These are phyloP conservation scores for Lathyrus aphaca DNA, from an alignment of 306 rosid genomes.

Conservation along the genomic window DNA sequence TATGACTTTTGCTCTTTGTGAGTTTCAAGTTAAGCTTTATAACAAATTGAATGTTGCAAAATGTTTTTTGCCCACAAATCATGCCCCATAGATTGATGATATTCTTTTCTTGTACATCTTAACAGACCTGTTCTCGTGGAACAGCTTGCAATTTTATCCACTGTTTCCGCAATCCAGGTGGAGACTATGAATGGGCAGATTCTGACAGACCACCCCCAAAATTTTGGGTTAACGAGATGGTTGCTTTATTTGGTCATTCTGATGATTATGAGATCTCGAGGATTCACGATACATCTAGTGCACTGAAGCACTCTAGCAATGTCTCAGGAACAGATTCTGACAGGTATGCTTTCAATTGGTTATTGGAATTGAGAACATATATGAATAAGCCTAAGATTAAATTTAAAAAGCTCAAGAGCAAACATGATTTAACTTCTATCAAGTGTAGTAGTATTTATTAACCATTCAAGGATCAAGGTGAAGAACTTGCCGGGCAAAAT, in stretches of 20 bases:
- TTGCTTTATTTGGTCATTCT: conserved; percentile 74
- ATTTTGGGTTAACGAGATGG: conserved; percentile 80
- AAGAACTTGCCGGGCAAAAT: neutral
- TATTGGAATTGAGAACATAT: conserved; percentile 11
- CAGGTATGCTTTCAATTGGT: conserved; percentile 54
- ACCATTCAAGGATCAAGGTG: conserved; percentile 19
- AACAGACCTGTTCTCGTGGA: conserved; percentile 90
- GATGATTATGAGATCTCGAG: conserved; percentile 50
- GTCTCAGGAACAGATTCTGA: conserved; percentile 46
- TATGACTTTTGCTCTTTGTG: conserved; percentile 34
- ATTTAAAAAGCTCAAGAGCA: conserved; percentile 2
- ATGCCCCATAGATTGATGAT: conserved; percentile 21
- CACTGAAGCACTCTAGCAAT: conserved; percentile 45
- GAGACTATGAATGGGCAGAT: conserved; percentile 97
- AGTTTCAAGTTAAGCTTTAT: conserved; percentile 20
- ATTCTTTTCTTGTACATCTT: conserved; percentile 31
- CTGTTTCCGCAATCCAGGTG: conserved; percentile 92
- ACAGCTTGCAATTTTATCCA: conserved; percentile 95
- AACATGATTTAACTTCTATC: conserved; percentile 13
- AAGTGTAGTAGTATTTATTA: conserved; percentile 7
- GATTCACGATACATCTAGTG: conserved; percentile 43
- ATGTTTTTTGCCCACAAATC: conserved; percentile 21
- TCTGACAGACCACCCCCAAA: conserved; percentile 83
- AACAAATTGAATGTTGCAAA: conserved; percentile 19
- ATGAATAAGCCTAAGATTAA: conserved; percentile 7